Base-by-base conservation (phyloP, 768 basidiomycete species). In the Amanita phalloides region DNA sequence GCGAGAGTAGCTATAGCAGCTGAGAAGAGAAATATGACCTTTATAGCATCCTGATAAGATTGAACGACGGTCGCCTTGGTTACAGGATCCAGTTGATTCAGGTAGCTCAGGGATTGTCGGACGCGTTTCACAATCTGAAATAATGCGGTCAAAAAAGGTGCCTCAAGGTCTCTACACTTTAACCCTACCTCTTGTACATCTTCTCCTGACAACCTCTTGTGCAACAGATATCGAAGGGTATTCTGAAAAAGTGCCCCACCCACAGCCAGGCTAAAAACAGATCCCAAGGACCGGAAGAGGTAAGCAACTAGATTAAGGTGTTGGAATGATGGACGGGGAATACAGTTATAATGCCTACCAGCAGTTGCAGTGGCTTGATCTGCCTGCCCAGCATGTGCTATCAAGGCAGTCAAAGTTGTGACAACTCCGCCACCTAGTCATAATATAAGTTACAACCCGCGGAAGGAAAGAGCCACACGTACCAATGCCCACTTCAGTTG, bases 321-420 rank as follows among this genome's bases (percentile, higher is more conserved):
- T 43, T 26, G 8, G 2, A 23, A 13, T n/a, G 26, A 11, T 37
- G 42, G 6, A 32, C n/a, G 50, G 7, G 42, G 41, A 10, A 7
- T n/a, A 8, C 43, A 30, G 9, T 50, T 3, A 11, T 11, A 6
- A 10, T 39, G 55, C 69, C 4, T 35, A 77, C 81, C 77, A 35
- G 81, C 81, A 8, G 80, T 84, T 1, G 81, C 80, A 36, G 82
- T 76, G 6, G 81, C 82, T 58, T 83, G 81, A 57, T 83, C 78
- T 32, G 66, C 71, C 20, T 71, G 70, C 0, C 81, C 79, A 1
- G 80, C 80, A 60, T 82, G 82, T 3, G 81, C 77, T 35, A 83
- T 81, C 39, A 83, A 63, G 1, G 80, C 74, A 20, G 83, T 72
- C 28, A 84, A 64, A 30, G 75, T 78, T 0, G 76, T 81, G 0